Evolutionary conservation across 2,329 filamentous ascomycete genomes (phyloP), one percentile per base, ranked within the genome.

Genomic region (Penicillium sp.): DNA sequence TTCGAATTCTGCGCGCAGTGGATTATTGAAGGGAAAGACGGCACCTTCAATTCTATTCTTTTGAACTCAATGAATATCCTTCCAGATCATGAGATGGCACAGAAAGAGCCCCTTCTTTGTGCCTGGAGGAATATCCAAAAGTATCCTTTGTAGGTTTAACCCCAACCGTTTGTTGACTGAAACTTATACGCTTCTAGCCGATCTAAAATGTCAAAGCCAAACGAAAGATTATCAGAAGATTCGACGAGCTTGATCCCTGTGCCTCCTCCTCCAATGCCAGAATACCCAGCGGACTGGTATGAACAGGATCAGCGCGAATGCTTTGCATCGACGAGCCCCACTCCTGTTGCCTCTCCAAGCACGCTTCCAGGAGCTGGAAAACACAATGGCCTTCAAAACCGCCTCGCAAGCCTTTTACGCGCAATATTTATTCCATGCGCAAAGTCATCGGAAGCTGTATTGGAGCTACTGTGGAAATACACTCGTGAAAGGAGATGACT

Each of bases 1-100:
- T 57, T 57, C 19, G 56, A 55, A 31, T 51, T 53, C 25, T 53
- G 40, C 9, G 7, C 33, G 14, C 39, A 51, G 87, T 29, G 87
- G 87, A 76, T 94, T 48, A 69, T 23, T 16, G 28, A 44, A 11
- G 30, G 42, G 23, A 45, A 34, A 34, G 38, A 45, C 7, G 20
- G 38, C 4, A 17, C 1, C 9, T 45, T 41, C 11, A 41, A 38
- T 23, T 35, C 38, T 13, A 23, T 38, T 32, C 42, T 45, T 4
- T 31, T 45, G 16, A 23, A 28, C 3, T 41, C 17, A 9, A n/a
- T 35, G 20, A 8, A 31, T 11, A 28, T 29, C 18, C 13, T 45
- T 1, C 21, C 19, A 4, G 30, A 14, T 23, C n/a, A 28, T 17
- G 42, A 41, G 18, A 41, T 41, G 20, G 38, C 38, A 2, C 33